Base-by-base conservation (phyloP, 139 green algal species). In the Haematococcus lacustris region DNA sequence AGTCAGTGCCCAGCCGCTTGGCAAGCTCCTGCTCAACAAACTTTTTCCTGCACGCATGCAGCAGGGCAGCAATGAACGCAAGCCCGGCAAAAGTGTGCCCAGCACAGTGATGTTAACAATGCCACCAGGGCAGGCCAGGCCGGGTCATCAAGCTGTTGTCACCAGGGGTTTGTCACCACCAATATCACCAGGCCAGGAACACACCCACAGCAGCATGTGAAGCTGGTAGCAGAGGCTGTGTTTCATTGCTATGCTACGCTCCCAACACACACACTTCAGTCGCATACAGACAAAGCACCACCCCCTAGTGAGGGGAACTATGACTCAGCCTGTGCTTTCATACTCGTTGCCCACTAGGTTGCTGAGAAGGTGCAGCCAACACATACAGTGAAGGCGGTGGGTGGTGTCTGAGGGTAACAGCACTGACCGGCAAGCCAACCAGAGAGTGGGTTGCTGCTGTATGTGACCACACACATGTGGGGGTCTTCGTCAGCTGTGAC, bases 1-100 rank as follows among this genome's bases (percentile, higher is more conserved):
- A 50, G 30, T 61, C 37, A 51, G 74, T 85, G 38, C 89, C 89
- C 51, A 92, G 70, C 2, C 89, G 78, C 73, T 83, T 83, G 1
- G 78, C 83, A 50, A 94, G 71, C 71, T 94, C 82, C 60, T 83
- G 68, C 76, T 91, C 83, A 0, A 94, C 71, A 64, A 85, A 92
- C 47, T 82, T 80, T 71, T 91, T 71, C 86, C 82, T 89, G 84
- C 30, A 37, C 53, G 4, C 13, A 4, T 30, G 21, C 53, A 30
- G 53, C 53, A 64, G 17, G 23, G 33, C 53, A 64, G 21, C 17
- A 30, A 26, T 30, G 21, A 30, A 64, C 4, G 13, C 4, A 64
- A 4, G 53, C 53, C 17, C 33, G 53, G 26, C 43, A 64, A 35
- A 26, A 35, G 21, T 7, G 30, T 64, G 47, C 47, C 13, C 47